Base-by-base conservation (phyloP, 257 asterid species). In the Leonotis leonurus region DNA sequence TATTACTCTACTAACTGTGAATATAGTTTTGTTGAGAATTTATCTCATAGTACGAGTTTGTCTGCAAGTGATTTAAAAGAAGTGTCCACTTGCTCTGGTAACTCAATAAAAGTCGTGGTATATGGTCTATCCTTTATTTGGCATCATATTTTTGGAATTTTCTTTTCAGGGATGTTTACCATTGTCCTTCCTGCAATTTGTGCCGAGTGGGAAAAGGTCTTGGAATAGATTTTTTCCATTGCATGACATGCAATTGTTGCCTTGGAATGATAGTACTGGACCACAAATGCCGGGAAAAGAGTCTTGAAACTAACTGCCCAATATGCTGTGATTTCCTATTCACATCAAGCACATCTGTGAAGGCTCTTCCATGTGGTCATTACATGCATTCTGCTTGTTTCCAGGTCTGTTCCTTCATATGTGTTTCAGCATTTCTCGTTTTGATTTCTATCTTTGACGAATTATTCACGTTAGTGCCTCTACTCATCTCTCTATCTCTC, bases 171-270 rank as follows among this genome's bases (percentile, higher is more conserved):
- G 84, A 84, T 55, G 89, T 92, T 36, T 92, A 92, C 73, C 98
- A 92, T 56, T 92, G 98, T 65, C 98, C 98, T 13, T 92, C 76
- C 79, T 92, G 98, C 88, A 92, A 92, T 72, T 73, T 92, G 71
- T 92, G 98, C 75, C 96, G 98, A 57, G 78, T 92, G 54, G 98
- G 98, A 21, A 83, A 73, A 65, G 98, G 98, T 37, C 97, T 92
- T 27, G 98, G 98, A 67, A 62, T 81, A 60, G 98, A 92, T 74
- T 86, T 84, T 72, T 86, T 84, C 70, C 97, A 92, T 59, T 92
- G 98, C 86, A 92, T 92, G 98, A 86, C 95, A 51, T 89, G 98
- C 87, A 92, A 92, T 75, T 84, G 80, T 72, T 92, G 98, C 86
- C 75, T 92, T 75, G 83, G 87, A 50, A 81, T 83, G 88, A 81